These are phyloP conservation scores for Margaritispora aquatica DNA, from an alignment of 495 filamentous ascomycete species.

Conservation along the genomic window DNA sequence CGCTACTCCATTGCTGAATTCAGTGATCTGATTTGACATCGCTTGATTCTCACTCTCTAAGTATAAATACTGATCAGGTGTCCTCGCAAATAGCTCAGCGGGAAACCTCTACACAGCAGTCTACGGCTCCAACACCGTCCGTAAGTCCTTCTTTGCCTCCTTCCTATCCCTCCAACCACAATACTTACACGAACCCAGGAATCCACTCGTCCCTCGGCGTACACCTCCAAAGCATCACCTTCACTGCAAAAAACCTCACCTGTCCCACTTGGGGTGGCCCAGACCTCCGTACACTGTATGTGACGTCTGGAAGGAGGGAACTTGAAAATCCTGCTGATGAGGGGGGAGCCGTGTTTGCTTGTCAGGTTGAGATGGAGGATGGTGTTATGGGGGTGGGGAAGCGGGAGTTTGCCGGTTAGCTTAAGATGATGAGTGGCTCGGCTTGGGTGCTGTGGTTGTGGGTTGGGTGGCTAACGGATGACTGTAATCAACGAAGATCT, in stretches of 20 bases:
- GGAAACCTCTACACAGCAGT: constrained; percentile 13
- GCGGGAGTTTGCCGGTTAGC: constrained; percentile 8
- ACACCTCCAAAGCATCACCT: constrained; percentile 5
- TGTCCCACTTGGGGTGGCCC: constrained; percentile 15
- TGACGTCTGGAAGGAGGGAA: constrained; percentile 3
- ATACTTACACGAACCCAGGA: constrained; percentile 3
- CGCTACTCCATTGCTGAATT: too few species aligned
- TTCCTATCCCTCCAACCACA: background rate
- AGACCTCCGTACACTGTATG: constrained; percentile 9
- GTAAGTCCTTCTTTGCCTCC: constrained; percentile 2
- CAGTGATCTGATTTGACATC: too few species aligned
- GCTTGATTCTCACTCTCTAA: too few species aligned
- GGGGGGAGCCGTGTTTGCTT: constrained; percentile 11
- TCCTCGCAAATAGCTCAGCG: background rate
- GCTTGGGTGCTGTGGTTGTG: too few species aligned
- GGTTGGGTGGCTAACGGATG: too few species aligned
- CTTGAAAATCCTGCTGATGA: background rate
- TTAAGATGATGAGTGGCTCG: background rate
- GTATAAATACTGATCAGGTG: too few species aligned
- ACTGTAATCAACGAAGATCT: too few species aligned
- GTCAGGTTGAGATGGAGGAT: background rate
- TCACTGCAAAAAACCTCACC: constrained; percentile 10
- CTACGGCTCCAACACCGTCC: constrained; percentile 7
- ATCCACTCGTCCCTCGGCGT: constrained; percentile 5
- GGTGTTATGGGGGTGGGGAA: constrained; percentile 1